Evolutionary conservation across 2,329 filamentous ascomycete species (phyloP).

Genomic region (Ophiocordyceps camponoti-leonardi): DNA sequence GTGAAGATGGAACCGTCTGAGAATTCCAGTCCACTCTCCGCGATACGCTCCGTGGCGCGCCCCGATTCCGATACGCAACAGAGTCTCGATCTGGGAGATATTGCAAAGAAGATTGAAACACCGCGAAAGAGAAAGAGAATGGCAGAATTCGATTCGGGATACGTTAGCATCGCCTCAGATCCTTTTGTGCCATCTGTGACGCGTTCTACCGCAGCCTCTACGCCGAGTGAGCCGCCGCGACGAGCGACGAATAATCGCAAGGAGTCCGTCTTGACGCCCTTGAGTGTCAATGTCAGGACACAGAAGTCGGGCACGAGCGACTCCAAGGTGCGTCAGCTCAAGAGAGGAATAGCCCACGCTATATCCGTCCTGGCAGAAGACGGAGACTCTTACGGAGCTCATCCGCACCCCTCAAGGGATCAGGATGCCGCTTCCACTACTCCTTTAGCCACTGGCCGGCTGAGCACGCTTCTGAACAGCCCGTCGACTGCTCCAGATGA

Average conservation of each 20-base stretch:
- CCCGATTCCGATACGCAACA: constrained; percentile 24
- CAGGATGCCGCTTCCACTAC: constrained; percentile 2
- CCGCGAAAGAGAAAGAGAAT: constrained; percentile 16
- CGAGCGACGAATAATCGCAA: constrained; percentile 3
- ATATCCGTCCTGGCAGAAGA: constrained; percentile 31
- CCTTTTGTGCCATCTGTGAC: constrained; percentile 4
- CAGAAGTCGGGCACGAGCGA: constrained; percentile 8
- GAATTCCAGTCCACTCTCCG: constrained; percentile 12
- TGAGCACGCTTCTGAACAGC: constrained; percentile 17
- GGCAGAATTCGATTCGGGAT: not conserved
- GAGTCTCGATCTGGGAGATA: constrained; percentile 37
- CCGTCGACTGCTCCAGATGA: not conserved
- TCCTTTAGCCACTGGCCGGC: constrained; percentile 9
- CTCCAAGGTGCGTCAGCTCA: constrained; percentile 4
- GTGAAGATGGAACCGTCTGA: constrained; percentile 24
- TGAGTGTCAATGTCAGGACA: constrained; percentile 16
- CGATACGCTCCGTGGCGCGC: constrained; percentile 8
- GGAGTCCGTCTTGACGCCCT: constrained; percentile 17
- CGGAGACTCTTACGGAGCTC: constrained; percentile 13
- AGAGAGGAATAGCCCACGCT: constrained; percentile 13
- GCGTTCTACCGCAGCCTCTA: constrained; percentile 6
- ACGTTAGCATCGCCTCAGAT: not conserved
- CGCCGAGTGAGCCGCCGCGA: constrained; percentile 4
- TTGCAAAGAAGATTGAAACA: constrained; percentile 14
- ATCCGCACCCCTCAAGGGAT: not conserved